Conservation (phyloP, 2,329 filamentous ascomycete species). For the Gaeumannomyces sp. region DNA sequence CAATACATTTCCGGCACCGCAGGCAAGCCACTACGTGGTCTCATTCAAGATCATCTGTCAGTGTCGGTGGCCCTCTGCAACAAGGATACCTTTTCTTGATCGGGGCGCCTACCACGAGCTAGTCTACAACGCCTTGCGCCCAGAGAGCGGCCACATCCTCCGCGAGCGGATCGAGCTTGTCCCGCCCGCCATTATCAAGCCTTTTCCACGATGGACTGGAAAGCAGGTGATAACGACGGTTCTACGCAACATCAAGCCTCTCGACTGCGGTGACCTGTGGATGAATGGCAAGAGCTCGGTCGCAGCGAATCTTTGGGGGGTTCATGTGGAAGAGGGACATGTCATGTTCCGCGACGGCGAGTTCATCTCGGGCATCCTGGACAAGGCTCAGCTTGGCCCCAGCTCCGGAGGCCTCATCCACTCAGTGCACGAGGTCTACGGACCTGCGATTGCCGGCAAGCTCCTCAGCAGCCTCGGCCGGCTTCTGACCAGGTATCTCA, state of each 20-base stretch:
- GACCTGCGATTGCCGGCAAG: conserved; percentile 78
- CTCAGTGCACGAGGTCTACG: conserved; percentile 88
- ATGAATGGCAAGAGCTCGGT: conserved; percentile 76
- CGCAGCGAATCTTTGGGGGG: conserved; percentile 72
- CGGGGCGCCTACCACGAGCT: conserved; percentile 86
- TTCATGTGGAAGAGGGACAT: conserved; percentile 66
- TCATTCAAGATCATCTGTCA: conserved; percentile 98
- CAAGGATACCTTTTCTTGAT: conserved; percentile 84
- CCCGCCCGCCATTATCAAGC: conserved; percentile 75
- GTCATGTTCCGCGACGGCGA: conserved; percentile 85
- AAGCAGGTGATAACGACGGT: conserved; percentile 95
- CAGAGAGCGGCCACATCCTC: conserved; percentile 83
- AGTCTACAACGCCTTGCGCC: conserved; percentile 83
- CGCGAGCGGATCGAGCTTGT: conserved; percentile 77
- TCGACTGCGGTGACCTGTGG: conserved; percentile 68
- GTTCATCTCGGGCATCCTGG: conserved; percentile 82
- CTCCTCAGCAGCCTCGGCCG: conserved; percentile 84
- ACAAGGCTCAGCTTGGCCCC: conserved; percentile 92
- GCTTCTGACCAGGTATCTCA: conserved; percentile 79
- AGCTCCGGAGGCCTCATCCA: conserved; percentile 83
- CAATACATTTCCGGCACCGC: conserved; percentile 93
- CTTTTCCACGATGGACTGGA: conserved; percentile 80
- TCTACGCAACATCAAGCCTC: conserved; percentile 82
- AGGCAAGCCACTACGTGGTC: conserved; percentile 85
- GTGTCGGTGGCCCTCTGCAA: conserved; percentile 88